Conservation (phyloP, 352 stramenopile genomes). For the Albugo candida region DNA sequence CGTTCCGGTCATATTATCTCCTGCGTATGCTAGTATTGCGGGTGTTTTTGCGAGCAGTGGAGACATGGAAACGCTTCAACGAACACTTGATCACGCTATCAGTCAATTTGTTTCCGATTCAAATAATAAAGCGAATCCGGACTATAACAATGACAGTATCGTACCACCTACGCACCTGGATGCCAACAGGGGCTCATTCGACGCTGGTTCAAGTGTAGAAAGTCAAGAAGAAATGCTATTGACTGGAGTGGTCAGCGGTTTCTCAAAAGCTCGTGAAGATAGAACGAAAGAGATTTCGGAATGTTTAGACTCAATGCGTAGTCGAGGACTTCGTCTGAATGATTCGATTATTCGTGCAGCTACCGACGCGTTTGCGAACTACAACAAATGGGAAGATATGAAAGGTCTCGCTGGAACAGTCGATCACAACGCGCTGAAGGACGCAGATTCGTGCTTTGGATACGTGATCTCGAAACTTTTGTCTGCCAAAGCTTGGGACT, state of each 20-base stretch:
- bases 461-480: conserved; percentile 68
- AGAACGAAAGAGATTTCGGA: conserved; percentile 38
- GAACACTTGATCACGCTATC: conserved; percentile 35
- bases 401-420: conserved; percentile 23
- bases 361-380: conserved; percentile 48
- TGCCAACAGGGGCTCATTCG: background rate
- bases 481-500: conserved; percentile 24
- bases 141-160: conserved; percentile 14
- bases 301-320: conserved; percentile 34
- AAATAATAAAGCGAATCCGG: conserved; percentile 10
- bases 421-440: conserved; percentile 24
- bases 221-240: conserved; percentile 35
- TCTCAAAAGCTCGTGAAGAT: conserved; percentile 51
- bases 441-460: conserved; percentile 37
- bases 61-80: conserved; percentile 40
- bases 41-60: conserved; percentile 60
- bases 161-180: background rate
- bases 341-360: conserved; percentile 57
- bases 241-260: conserved; percentile 62
- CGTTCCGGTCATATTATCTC: conserved; percentile 39
- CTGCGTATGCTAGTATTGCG: conserved; percentile 63
- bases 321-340: conserved; percentile 28
- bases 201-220: background rate
- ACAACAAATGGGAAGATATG: conserved; percentile 37
- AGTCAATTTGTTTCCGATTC: conserved; percentile 2